Base-by-base conservation (phyloP, 345 rosid species). In the Luvunga scandens region DNA sequence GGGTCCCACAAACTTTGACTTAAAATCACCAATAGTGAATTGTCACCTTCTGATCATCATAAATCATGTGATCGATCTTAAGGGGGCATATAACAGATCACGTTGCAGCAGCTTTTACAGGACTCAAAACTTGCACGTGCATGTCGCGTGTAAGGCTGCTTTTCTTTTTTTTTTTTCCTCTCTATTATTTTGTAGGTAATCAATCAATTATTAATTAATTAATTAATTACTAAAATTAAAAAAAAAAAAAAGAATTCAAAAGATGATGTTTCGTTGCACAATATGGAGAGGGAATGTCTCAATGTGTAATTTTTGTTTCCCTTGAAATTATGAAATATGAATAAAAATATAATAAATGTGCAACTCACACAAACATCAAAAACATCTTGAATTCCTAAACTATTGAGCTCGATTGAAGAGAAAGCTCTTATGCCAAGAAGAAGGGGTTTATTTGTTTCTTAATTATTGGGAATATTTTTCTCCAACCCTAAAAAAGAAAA, bases 91-190 rank as follows among this genome's bases (percentile, higher is more conserved):
- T 28, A 14, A 2, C 5, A 9, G 25, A 66, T 73, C 80, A 80
- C 63, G 34, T 28, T 76, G 72, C 79, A 75, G 80, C 79, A 74
- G 82, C 71, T 75, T 76, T 81, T 16, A 10, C 71, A 6, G 45
- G 28, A 71, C 5, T 30, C 21, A 55, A 30, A 28, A 33, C 75
- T 56, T 12, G 31, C 48, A 72, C 45, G 71, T 53, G 82, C 38
- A 13, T 31, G 36, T 16, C 72, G 33, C 65, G 55, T 76, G n/a
- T 66, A 48, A 48, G 55, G 19, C 22, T 57, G 25, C 18, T 22
- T 16, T 19, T 50, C 18, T 10, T 69, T 45, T 19, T 36, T 45
- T 5, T 4, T 53, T 1, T 1, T 8, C 31, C 22, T n/a, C 18
- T 45, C 50, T 45, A 13, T 45, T 45, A 13, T 13, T 45, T 12